These are phyloP conservation scores for Piper betle DNA, from an alignment of 164 flowering plant species.

Conservation along the genomic window DNA sequence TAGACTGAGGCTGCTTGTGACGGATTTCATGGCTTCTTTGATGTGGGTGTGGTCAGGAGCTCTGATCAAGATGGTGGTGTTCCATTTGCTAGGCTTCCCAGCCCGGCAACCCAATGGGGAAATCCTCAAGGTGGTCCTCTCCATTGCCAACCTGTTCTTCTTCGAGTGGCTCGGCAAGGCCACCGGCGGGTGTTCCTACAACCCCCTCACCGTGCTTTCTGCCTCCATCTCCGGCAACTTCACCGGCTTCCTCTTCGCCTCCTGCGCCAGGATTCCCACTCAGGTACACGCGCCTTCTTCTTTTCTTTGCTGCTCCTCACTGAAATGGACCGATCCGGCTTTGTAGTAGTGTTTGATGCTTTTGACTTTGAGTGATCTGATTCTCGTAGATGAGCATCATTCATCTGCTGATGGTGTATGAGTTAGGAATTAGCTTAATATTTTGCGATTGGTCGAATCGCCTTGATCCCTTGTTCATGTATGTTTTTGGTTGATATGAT, in stretches of 20 bases:
- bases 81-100: conserved; percentile 30
- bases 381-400: too few species aligned
- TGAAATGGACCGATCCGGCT: too few species aligned
- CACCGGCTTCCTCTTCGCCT: conserved; percentile 27
- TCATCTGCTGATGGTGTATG: too few species aligned
- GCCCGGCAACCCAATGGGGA: conserved; percentile 26
- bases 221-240: conserved; percentile 49
- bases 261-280: conserved; percentile 59
- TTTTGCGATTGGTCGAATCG: too few species aligned
- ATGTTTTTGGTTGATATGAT: too few species aligned
- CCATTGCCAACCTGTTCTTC: conserved; percentile 42
- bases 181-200: conserved; percentile 44
- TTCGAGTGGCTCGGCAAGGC: conserved; percentile 47
- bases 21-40: conserved; percentile 48
- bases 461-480: too few species aligned
- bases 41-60: conserved; percentile 77
- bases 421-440: too few species aligned
- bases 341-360: too few species aligned
- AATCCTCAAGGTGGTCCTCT: conserved; percentile 21
- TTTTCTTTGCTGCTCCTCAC: too few species aligned
- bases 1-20: conserved; percentile 12
- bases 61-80: conserved; percentile 36
- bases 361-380: too few species aligned
- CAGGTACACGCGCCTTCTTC: conserved; percentile 24
- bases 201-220: conserved; percentile 49